Evolutionary conservation across 2,329 filamentous ascomycete species (phyloP), one percentile per base, ranked within the genome.

Genomic region (Beauveria medogensis): DNA sequence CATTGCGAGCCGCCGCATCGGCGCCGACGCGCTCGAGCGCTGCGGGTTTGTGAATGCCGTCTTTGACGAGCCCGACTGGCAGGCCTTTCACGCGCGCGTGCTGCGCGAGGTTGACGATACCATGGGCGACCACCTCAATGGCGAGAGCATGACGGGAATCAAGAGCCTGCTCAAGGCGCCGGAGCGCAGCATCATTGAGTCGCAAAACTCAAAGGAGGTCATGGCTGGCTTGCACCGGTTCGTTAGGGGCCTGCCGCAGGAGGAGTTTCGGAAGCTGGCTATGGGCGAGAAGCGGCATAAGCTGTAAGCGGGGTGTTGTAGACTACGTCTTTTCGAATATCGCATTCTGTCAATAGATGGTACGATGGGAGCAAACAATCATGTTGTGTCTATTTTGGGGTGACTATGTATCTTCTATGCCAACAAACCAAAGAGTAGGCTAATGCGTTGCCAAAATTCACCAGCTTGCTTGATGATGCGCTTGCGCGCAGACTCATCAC

Each of bases 221-320:
- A 92, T 96, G 78, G 88, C 84, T 3, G 93, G 92, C 0, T 72
- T 97, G 70, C 87, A 92, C 64, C 79, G 92, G 62, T 97, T 97
- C 70, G 72, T 90, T 66, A 83, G 77, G 63, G 92, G 92, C 0
- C 80, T 92, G 48, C 94, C 94, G 22, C 92, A 97, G 79, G 82
- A 88, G 72, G 91, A 97, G 79, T 97, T 97, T 71, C 77, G 81
- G 69, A 92, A 90, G 80, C 78, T 97, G 71, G 91, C 91, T 1
- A 85, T 80, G 64, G 92, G 93, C 14, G 85, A 94, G 81, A 97
- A 97, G 84, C 91, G 87, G 72, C 94, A 99, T 77, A 97, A 97
- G 79, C 77, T 97, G 72, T 96, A 79, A 28, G 10, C 30, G 7
- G 5, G 46, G n/a, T 16, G 20, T 24, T 22, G 34, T 34, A 10